These are phyloP conservation scores for Vanderwaltozyma tropicalis DNA, from an alignment of 805 yeast genomes.

Conservation along the genomic window DNA sequence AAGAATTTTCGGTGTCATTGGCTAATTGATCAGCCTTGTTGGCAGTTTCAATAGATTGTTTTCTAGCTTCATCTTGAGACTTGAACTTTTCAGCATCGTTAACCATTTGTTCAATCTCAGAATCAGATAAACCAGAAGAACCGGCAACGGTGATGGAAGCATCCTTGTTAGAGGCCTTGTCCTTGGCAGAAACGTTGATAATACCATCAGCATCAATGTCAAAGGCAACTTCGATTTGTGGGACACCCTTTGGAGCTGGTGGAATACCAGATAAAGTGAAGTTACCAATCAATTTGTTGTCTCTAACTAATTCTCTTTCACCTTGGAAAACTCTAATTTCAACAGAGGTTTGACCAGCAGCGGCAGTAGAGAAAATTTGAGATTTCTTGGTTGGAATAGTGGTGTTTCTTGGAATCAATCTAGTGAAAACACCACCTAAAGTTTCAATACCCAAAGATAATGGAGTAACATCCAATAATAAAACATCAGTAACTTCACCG, in stretches of 20 bases:
- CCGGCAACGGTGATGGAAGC: conserved; percentile 95
- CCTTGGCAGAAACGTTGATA: conserved; percentile 89
- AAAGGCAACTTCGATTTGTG: conserved; percentile 80
- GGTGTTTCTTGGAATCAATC: conserved; percentile 98
- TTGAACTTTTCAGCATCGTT: conserved; percentile 83
- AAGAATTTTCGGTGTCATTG: conserved; percentile 81
- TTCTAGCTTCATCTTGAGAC: conserved; percentile 78
- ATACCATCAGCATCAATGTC: conserved; percentile 97
- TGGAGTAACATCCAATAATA: conserved; percentile 95
- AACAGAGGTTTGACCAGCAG: conserved; percentile 97
- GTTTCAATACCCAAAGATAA: conserved; percentile 98
- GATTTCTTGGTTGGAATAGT: conserved; percentile 98
- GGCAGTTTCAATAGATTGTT: conserved; percentile 72
- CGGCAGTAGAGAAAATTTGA: conserved; percentile 97
- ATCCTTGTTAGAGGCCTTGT: conserved; percentile 86
- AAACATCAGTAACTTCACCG: conserved; percentile 84
- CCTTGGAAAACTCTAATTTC: conserved; percentile 99
- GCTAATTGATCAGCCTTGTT: conserved; percentile 69
- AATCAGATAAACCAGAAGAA: conserved; percentile 81
- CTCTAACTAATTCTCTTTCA: conserved; percentile 98
- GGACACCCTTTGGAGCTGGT: conserved; percentile 83
- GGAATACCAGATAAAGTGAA: conserved; percentile 97
- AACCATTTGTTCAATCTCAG: conserved; percentile 86
- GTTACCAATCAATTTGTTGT: conserved; percentile 96
- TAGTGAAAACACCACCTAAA: conserved; percentile 98